Evolutionary conservation across 805 yeast species (phyloP).

Genomic region (Nakazawaea holstii): DNA sequence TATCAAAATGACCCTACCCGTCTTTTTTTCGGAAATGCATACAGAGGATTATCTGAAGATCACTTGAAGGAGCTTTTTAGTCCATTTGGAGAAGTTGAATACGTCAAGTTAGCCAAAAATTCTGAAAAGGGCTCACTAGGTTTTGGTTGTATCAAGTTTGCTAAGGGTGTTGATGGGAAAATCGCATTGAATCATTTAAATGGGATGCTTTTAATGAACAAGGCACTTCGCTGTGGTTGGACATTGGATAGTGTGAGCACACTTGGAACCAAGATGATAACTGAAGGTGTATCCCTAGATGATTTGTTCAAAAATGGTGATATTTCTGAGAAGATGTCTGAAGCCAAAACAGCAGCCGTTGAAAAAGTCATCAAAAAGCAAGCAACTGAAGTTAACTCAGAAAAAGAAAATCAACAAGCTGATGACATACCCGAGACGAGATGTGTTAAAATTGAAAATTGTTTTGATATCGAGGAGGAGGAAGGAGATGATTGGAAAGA

Average conservation of each 20-base stretch:
- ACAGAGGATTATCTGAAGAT: not conserved
- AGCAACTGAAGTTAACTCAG: not conserved
- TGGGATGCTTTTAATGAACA: not conserved
- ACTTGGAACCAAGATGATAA: not conserved
- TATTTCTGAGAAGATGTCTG: not conserved
- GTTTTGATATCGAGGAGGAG: not conserved
- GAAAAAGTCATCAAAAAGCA: not conserved
- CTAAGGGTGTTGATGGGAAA: not conserved
- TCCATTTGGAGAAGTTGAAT: not conserved
- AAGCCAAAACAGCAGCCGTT: not conserved
- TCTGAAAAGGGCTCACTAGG: not conserved
- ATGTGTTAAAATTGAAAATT: not conserved
- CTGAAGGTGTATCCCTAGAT: not conserved
- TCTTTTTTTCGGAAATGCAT: not conserved
- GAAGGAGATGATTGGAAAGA: constrained; percentile 1
- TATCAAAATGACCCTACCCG: not conserved
- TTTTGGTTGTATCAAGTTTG: not conserved
- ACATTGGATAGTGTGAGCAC: not conserved
- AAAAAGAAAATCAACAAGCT: not conserved
- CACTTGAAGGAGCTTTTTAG: not conserved
- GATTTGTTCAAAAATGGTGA: not conserved
- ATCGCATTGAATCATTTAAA: not conserved
- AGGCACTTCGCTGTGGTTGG: not conserved
- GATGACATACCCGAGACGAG: not conserved
- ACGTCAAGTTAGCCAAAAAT: not conserved